Conservation (phyloP, 495 filamentous ascomycete genomes). For the Podospora australis region DNA sequence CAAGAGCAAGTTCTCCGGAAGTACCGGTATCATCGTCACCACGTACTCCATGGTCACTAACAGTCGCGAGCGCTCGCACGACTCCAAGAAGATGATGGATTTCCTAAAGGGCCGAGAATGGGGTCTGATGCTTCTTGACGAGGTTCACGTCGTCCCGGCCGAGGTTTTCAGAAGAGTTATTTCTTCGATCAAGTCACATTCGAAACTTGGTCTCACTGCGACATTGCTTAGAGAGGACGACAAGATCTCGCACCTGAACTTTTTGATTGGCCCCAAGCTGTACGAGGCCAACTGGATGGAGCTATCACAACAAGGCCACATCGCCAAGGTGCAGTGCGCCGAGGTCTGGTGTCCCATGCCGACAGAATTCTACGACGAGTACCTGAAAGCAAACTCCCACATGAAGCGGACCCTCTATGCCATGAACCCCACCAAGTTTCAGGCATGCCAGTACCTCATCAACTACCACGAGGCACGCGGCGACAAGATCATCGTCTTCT, state of each 20-base stretch:
- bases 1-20: constrained; percentile 82
- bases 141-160: constrained; percentile 96
- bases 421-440: constrained; percentile 97
- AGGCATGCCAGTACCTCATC: constrained; percentile 93
- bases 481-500: constrained; percentile 98
- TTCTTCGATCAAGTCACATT: constrained; percentile 83
- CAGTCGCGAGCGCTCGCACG: constrained; percentile 76
- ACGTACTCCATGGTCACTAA: constrained; percentile 98
- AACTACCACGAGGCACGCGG: constrained; percentile 94
- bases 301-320: constrained; percentile 91
- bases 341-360: constrained; percentile 99
- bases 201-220: constrained; percentile 93
- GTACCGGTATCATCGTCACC: constrained; percentile 91
- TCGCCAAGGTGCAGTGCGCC: constrained; percentile 94
- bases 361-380: constrained; percentile 94
- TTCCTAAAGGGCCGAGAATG: constrained; percentile 88
- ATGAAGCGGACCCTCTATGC: constrained; percentile 74
- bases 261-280: constrained; percentile 93
- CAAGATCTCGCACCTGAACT: constrained; percentile 96
- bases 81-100: constrained; percentile 96
- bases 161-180: constrained; percentile 93
- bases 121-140: constrained; percentile 96
- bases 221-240: constrained; percentile 94
- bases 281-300: constrained; percentile 99
- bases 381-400: constrained; percentile 51